These are phyloP conservation scores for Leucosporidium scottii DNA, from an alignment of 768 basidiomycete genomes.

Conservation along the genomic window DNA sequence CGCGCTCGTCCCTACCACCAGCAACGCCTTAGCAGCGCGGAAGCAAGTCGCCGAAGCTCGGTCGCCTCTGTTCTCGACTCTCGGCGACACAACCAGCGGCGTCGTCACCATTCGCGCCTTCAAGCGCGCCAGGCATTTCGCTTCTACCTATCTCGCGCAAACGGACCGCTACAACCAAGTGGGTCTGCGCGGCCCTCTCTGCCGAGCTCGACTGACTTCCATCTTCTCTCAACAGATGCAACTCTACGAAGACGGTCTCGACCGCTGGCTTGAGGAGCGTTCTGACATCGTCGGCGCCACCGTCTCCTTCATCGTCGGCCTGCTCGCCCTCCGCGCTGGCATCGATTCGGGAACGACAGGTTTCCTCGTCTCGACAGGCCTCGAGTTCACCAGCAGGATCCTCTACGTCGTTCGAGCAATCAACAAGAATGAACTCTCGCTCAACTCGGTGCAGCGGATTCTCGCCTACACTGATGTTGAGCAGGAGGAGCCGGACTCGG, in stretches of 20 bases:
- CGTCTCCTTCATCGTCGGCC: constrained; percentile 33
- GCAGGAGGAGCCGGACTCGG: constrained; percentile 13
- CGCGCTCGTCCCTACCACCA: constrained; percentile 13
- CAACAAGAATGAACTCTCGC: constrained; percentile 37
- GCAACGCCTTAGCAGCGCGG: constrained; percentile 33
- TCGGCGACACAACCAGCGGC: constrained; percentile 44
- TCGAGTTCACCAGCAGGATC: constrained; percentile 42
- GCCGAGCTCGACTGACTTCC: neutral
- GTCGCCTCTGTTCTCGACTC: constrained; percentile 44
- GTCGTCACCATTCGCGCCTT: constrained; percentile 46
- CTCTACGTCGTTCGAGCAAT: constrained; percentile 46
- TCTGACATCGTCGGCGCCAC: constrained; percentile 20
- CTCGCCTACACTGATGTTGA: constrained; percentile 40
- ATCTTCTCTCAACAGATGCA: neutral
- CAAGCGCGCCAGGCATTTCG: constrained; percentile 43
- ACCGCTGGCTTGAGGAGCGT: constrained; percentile 27
- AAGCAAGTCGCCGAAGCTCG: constrained; percentile 25
- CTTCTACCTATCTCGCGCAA: constrained; percentile 39
- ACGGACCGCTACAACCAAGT: constrained; percentile 43
- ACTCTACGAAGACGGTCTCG: constrained; percentile 22
- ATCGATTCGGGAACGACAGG: constrained; percentile 16
- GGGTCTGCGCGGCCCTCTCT: constrained; percentile 37
- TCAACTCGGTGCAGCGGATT: constrained; percentile 48
- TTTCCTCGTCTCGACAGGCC: constrained; percentile 26
- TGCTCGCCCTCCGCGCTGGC: constrained; percentile 18